A percentile compares a stretch with the other conserved stretches of the same genome.
phyloP scores from a whole-genome alignment of 805 yeast genomes.

The Cyberlindnera mrakii region DNA sequence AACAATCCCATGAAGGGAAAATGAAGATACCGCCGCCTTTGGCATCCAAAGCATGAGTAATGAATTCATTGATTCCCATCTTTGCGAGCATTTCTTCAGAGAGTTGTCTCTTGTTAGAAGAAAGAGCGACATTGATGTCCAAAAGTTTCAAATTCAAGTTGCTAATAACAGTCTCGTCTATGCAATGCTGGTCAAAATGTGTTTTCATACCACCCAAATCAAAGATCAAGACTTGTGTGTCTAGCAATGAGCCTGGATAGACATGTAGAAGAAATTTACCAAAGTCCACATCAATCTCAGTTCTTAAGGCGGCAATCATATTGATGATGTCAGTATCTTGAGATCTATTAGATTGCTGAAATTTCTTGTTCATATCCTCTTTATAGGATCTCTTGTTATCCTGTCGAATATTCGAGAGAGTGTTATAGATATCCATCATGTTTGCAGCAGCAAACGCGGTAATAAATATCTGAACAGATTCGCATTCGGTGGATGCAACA shows the following conservation, averaged over 20 bases:
- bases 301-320: slow-evolving; percentile 41
- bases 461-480: slow-evolving; percentile 51
- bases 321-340: slow-evolving; percentile 21
- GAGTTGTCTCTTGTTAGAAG: slow-evolving; percentile 46
- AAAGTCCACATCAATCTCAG: slow-evolving; percentile 59
- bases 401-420: slow-evolving; percentile 63
- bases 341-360: slow-evolving; percentile 5
- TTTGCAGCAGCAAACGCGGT: slow-evolving; percentile 87
- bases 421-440: slow-evolving; percentile 67
- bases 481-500: slow-evolving; percentile 43
- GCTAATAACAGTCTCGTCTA: slow-evolving; percentile 36
- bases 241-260: slow-evolving; percentile 79
- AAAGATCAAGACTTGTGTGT: slow-evolving; percentile 66
- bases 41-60: slow-evolving; percentile 48
- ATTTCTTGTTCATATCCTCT: slow-evolving; percentile 64
- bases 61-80: slow-evolving; percentile 49
- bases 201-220: slow-evolving; percentile 50
- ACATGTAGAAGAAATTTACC: slow-evolving; percentile 55
- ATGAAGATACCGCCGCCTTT: slow-evolving; percentile 75
- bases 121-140: slow-evolving; percentile 62
- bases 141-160: slow-evolving; percentile 54
- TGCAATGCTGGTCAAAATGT: slow-evolving; percentile 42
- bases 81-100: slow-evolving; percentile 42
- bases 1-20: slow-evolving; percentile 68
- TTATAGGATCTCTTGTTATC: slow-evolving; percentile 68